A percentile compares a stretch with the other conserved stretches of the same genome.
Evolutionary conservation across 192 early-diverging fungal genomes (phyloP).

Genomic region (Coemansia sp.): DNA sequence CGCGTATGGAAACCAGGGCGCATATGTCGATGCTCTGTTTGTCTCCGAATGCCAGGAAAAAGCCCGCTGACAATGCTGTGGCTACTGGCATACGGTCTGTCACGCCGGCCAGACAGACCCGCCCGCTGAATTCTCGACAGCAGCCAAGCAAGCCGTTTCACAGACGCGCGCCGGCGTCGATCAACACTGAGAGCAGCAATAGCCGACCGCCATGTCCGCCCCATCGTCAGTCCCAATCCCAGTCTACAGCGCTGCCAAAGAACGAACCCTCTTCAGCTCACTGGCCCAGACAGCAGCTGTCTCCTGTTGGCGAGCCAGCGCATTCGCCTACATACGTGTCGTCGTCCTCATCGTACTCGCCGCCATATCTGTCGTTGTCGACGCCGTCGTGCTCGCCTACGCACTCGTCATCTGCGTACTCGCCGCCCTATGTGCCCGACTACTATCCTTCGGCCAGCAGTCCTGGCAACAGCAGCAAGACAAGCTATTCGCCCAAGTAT

Average conservation of each 20-base stretch:
- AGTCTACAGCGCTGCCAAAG: neutral
- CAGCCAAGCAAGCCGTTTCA: neutral
- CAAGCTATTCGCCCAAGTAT: slow-evolving; percentile 15
- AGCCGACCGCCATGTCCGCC: no score
- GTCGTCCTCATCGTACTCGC: slow-evolving; percentile 28
- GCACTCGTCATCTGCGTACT: slow-evolving; percentile 39
- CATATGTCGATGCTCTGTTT: slow-evolving; percentile 32
- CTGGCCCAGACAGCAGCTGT: slow-evolving; percentile 7
- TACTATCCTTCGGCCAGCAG: neutral
- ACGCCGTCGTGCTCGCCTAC: slow-evolving; percentile 30
- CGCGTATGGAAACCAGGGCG: slow-evolving; percentile 32
- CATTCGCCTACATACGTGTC: slow-evolving; percentile 36
- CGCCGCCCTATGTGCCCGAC: slow-evolving; percentile 50
- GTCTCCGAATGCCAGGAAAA: neutral
- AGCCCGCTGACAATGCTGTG: neutral
- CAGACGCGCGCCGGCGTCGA: neutral
- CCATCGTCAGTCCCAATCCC: no score
- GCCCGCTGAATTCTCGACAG: neutral
- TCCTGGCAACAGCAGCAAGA: neutral
- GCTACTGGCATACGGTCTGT: neutral
- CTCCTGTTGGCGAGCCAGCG: slow-evolving; percentile 36
- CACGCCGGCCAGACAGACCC: neutral
- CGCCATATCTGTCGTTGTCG: slow-evolving; percentile 16
- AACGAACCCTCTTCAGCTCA: neutral
- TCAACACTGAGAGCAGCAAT: neutral